Base-by-base conservation (phyloP, 768 basidiomycete genomes). In the Suillus paluster region DNA sequence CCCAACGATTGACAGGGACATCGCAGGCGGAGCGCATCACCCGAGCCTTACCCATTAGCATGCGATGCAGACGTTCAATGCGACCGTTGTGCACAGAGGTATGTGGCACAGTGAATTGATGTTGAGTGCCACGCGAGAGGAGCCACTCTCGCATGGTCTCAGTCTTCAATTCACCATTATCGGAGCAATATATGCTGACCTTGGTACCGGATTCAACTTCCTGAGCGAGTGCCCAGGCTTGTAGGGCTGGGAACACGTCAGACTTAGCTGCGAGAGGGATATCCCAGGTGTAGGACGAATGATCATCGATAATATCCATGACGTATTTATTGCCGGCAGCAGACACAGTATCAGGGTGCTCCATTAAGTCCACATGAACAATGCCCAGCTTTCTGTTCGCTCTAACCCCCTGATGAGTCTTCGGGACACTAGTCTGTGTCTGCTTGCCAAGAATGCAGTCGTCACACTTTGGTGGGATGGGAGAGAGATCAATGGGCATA, bases 71-170 rank as follows among this genome's bases (percentile, higher is more conserved):
- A 1, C 75, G 68, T 58, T 81, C 77, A 2, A 77, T 76, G 6
- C 65, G 62, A 7, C 80, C 77, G 59, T 75, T 80, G 12, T 79
- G 74, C 0, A 71, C 72, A n/a, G 77, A 79, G 10, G 76, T 79
- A 64, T 80, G 68, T 0, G 76, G 70, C 0, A 74, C 73, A 0
- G 74, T 76, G 58, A 57, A 68, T 21, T 70, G 49, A 10, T 68
- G 63, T 1, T 54, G 15, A 2, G 59, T 65, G 2, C 74, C 71
- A 2, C 63, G 42, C 0, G 44, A 44, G 8, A 49, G 55, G 9
- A 66, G 60, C 66, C 65, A 75, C 1, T 30, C 57, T 0, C 54
- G 41, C 46, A 71, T 57, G 38, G 55, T n/a, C 2, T 50, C n/a
- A 21, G 55, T 53, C 34, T 67, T 60, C 6, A 75, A 63, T 58